A percentile compares a stretch with the other conserved stretches of the same genome.
phyloP scores from a whole-genome alignment of 257 asterid genomes.

The Solanum piurae region DNA sequence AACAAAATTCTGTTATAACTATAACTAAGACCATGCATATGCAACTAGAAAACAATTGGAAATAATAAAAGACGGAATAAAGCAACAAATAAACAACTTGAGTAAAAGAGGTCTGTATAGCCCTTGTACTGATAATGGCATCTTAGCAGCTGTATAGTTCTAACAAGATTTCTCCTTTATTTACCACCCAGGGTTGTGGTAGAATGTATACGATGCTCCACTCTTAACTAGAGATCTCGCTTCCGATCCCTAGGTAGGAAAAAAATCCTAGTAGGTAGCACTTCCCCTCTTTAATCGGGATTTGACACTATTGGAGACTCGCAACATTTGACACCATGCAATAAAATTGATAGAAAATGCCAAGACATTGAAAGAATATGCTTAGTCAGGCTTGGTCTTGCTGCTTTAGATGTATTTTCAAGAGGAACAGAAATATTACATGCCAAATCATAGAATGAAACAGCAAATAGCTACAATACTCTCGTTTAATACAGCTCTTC shows the following conservation, averaged over 20 bases:
- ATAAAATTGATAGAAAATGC: background rate
- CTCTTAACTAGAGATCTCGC: background rate
- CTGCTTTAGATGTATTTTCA: background rate
- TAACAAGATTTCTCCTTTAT: background rate
- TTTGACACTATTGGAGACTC: background rate
- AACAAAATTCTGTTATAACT: background rate
- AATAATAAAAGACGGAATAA: background rate
- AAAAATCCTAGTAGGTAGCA: background rate
- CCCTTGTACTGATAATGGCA: background rate
- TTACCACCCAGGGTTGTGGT: background rate
- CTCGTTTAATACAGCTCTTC: background rate
- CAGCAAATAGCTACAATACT: background rate
- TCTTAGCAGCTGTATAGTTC: background rate
- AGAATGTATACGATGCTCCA: background rate
- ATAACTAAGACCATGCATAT: background rate
- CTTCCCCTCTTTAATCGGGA: background rate
- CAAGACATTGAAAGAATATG: background rate
- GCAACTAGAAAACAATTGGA: background rate
- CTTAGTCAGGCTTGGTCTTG: background rate
- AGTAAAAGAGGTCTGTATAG: background rate
- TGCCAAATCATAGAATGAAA: background rate
- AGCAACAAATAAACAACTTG: background rate
- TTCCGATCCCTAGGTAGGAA: background rate
- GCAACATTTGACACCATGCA: background rate
- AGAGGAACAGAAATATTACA: background rate